phyloP scores from a whole-genome alignment of 805 yeast genomes.

The Saccharomyces mikatae region DNA sequence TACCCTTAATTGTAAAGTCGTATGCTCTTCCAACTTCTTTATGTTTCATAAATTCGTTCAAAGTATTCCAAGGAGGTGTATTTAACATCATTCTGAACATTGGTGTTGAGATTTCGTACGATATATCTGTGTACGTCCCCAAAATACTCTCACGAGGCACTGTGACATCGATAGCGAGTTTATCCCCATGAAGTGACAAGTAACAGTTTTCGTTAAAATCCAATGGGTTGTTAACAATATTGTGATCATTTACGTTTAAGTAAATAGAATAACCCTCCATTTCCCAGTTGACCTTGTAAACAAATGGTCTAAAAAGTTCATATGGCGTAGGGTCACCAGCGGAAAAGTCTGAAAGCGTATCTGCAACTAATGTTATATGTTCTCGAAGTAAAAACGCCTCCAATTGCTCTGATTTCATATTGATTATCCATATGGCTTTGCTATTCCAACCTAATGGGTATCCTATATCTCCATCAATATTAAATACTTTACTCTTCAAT shows the following conservation, averaged over 20 bases:
- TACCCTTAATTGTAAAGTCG: conserved; percentile 54
- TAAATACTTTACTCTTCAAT: conserved; percentile 52
- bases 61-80: conserved; percentile 90
- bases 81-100: conserved; percentile 54
- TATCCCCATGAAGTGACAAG: conserved; percentile 62
- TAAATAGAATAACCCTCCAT: conserved; percentile 50
- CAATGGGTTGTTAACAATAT: conserved; percentile 81
- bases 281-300: conserved; percentile 54
- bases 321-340: conserved; percentile 66
- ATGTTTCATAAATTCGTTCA: conserved; percentile 56
- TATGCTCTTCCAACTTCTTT: conserved; percentile 61
- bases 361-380: conserved; percentile 67
- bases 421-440: conserved; percentile 57
- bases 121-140: conserved; percentile 43
- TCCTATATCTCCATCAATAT: conserved; percentile 47
- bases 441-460: conserved; percentile 84
- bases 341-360: conserved; percentile 66
- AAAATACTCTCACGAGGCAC: conserved; percentile 56
- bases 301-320: conserved; percentile 67
- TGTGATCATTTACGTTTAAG: conserved; percentile 77
- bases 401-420: conserved; percentile 43
- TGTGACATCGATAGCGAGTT: conserved; percentile 37
- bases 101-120: conserved; percentile 47
- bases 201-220: conserved; percentile 77
- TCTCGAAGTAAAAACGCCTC: conserved; percentile 69